Base-by-base conservation (phyloP, 208 protist species). In the Trypanosoma mega region DNA sequence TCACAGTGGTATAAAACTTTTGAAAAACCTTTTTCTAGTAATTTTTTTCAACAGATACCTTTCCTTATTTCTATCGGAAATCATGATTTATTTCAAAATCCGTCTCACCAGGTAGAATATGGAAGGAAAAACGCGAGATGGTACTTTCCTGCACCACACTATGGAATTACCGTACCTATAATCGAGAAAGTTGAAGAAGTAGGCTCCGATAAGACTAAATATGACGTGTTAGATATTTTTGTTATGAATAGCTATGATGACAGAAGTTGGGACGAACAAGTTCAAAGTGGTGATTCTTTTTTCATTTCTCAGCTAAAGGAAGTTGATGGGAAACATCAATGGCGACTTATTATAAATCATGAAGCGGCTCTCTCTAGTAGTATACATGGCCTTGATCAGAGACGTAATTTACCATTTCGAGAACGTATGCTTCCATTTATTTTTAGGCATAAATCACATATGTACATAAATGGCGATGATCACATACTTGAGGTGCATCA, bases 11-110 rank as follows among this genome's bases (percentile, higher is more conserved):
- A 8, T 9, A 44, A 9, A n/a, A 55, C 33, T 12, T 70, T 70
- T 61, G 64, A 70, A 41, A 12, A 30, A 18, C 64, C 64, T 8
- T 63, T 61, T 55, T 58, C 52, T 18, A 11, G 53, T 31, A 20
- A 43, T 14, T 20, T 3, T 1, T 61, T 70, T 46, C 44, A 43
- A 3, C 3, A 26, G 20, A 1, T 70, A 24, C 52, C 46, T 16
- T 70, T 59, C 53, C 20, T 70, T 7, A 55, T 70, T 30, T 70
- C 64, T 23, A 23, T 53, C 5, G 64, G 64, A 12, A 70, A 70
- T 37, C 64, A 70, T 48, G 64, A 70, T 43, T 34, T 63, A 14
- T 4, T 1, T 4, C 29, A 37, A 24, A 31, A 55, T 6, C 6
- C 48, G 0, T 56, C 37, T 12, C 53, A 24, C n/a, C 44, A 55